phyloP scores from a whole-genome alignment of 805 yeast genomes.

The Candida sithepensis region DNA sequence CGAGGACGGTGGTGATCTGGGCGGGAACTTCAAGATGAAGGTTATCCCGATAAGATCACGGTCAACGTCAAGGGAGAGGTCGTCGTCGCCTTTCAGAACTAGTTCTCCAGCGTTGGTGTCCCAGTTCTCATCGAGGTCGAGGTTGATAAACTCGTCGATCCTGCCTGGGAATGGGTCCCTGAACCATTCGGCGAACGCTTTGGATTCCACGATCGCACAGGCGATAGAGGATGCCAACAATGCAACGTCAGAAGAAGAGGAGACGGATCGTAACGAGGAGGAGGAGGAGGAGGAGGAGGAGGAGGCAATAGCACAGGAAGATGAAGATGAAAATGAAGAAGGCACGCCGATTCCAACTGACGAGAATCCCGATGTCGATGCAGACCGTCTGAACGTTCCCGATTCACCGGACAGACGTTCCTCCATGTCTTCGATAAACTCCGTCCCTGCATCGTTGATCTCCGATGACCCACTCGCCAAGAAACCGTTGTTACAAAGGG shows the following conservation, averaged over 20 bases:
- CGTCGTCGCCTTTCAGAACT: slow-evolving; percentile 15
- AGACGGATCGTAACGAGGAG: not conserved
- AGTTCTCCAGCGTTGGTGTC: slow-evolving; percentile 21
- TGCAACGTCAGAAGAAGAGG: slow-evolving; percentile 1
- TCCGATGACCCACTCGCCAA: slow-evolving; percentile 18
- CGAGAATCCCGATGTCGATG: no score
- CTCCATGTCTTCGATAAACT: slow-evolving; percentile 17
- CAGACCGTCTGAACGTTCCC: not conserved
- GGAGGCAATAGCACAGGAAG: not conserved
- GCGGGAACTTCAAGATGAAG: slow-evolving; percentile 25
- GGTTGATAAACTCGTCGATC: slow-evolving; percentile 19
- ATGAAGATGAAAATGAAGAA: slow-evolving; percentile 4
- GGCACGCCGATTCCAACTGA: not conserved
- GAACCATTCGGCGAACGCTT: slow-evolving; percentile 17
- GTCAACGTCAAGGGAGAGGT: slow-evolving; percentile 13
- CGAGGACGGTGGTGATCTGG: slow-evolving; percentile 22
- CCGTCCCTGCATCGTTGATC: slow-evolving; percentile 12
- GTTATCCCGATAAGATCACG: slow-evolving; percentile 28
- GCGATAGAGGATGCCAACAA: slow-evolving; percentile 12
- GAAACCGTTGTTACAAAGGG: slow-evolving; percentile 17
- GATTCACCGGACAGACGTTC: slow-evolving; percentile 10
- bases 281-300: slow-evolving; percentile 5
- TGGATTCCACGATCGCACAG: slow-evolving; percentile 22
- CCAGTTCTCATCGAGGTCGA: slow-evolving; percentile 17
- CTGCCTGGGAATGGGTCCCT: slow-evolving; percentile 19